phyloP scores from a whole-genome alignment of 495 filamentous ascomycete genomes.

The Penicillium herquei region DNA sequence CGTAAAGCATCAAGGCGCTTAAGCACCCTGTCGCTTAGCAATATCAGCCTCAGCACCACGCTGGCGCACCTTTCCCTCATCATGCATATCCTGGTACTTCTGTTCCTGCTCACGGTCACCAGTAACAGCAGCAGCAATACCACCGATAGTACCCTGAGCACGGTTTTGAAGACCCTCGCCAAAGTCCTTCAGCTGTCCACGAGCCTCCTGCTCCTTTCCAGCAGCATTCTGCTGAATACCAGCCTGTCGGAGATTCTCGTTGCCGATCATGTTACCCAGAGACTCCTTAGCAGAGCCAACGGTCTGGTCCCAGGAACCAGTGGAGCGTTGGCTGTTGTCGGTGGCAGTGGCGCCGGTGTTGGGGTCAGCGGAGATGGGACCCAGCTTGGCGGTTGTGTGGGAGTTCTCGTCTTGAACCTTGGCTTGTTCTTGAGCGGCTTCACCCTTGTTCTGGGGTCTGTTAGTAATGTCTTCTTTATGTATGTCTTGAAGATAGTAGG shows the following conservation, averaged over 20 bases:
- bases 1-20: background rate
- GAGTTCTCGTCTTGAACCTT: constrained; percentile 65
- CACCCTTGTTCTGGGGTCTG: constrained; percentile 41
- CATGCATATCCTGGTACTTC: constrained; percentile 66
- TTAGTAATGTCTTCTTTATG: constrained; percentile 8
- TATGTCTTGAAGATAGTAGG: background rate
- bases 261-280: constrained; percentile 71
- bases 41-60: constrained; percentile 83
- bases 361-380: constrained; percentile 61
- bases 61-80: constrained; percentile 82
- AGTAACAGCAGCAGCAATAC: constrained; percentile 64
- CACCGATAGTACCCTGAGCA: constrained; percentile 67
- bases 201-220: constrained; percentile 79
- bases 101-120: constrained; percentile 66
- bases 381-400: constrained; percentile 64
- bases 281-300: constrained; percentile 81
- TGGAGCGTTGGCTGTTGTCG: constrained; percentile 68
- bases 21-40: constrained; percentile 56
- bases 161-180: constrained; percentile 71
- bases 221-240: constrained; percentile 76
- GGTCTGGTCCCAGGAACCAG: constrained; percentile 83
- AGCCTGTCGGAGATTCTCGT: constrained; percentile 67
- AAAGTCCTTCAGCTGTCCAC: constrained; percentile 77
- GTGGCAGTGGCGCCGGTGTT: constrained; percentile 67
- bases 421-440: constrained; percentile 59